These are phyloP conservation scores for Ricinus communis DNA, from an alignment of 345 rosid genomes.

Conservation along the genomic window DNA sequence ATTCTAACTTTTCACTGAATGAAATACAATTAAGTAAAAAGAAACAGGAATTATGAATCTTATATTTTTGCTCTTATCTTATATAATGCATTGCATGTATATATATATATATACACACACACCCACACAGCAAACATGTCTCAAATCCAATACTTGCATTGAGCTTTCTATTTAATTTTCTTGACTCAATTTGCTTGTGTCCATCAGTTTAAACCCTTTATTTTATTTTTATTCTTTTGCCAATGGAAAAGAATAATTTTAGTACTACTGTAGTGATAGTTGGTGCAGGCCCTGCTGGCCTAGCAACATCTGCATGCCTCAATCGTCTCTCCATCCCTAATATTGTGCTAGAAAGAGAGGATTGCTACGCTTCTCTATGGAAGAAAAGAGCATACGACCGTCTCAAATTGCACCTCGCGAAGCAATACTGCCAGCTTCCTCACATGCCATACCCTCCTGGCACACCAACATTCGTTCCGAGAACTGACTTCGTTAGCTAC, in stretches of 20 bases:
- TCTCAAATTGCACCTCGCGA: constrained; percentile 17
- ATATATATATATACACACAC: too few species aligned
- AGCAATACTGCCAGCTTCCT: constrained; percentile 26
- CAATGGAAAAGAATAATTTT: constrained; percentile 1
- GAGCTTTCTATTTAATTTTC: too few species aligned
- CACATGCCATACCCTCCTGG: constrained; percentile 13
- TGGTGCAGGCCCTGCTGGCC: constrained; percentile 32
- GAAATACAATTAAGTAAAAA: too few species aligned
- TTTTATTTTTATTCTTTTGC: too few species aligned
- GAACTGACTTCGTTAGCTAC: constrained; percentile 15
- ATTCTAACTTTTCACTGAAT: too few species aligned
- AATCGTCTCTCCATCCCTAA: constrained; percentile 3
- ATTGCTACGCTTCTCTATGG: constrained; percentile 27
- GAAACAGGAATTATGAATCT: too few species aligned
- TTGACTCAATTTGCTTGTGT: too few species aligned
- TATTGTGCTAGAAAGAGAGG: constrained; percentile 23
- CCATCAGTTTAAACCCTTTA: too few species aligned
- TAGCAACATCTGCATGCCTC: constrained; percentile 26
- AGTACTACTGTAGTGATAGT: constrained; percentile 3
- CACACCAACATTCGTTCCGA: constrained; percentile 11
- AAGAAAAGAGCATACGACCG: constrained; percentile 26
- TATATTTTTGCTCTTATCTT: too few species aligned
- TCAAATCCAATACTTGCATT: too few species aligned
- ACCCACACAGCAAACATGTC: too few species aligned
- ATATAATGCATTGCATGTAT: too few species aligned